Percentiles rank a stretch among this genome's conserved stretches.
phyloP scores from a whole-genome alignment of 495 filamentous ascomycete genomes.

The Evernia prunastri region DNA sequence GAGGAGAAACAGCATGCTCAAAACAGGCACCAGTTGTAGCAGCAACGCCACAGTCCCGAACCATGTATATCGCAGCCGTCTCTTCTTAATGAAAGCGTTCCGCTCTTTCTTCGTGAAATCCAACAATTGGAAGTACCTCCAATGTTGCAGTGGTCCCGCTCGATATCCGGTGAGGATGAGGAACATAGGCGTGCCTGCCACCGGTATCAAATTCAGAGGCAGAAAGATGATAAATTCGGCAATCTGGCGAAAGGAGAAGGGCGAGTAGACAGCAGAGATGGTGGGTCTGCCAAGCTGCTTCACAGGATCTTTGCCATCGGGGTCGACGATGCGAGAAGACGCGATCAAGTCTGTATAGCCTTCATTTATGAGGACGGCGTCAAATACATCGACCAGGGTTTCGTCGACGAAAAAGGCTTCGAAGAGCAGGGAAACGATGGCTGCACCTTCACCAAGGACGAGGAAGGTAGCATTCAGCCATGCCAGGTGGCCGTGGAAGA shows the following conservation, averaged over 20 bases:
- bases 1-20: conserved; percentile 62
- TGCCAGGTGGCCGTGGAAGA: conserved; percentile 54
- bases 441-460: conserved; percentile 59
- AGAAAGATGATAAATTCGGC: conserved; percentile 66
- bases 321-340: conserved; percentile 47
- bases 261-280: conserved; percentile 52
- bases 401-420: conserved; percentile 65
- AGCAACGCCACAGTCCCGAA: conserved; percentile 57
- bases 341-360: conserved; percentile 52
- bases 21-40: conserved; percentile 54
- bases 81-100: conserved; percentile 45
- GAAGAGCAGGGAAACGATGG: conserved; percentile 54
- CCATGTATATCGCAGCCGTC: conserved; percentile 56
- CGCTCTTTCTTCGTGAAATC: conserved; percentile 52
- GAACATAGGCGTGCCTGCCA: conserved; percentile 57
- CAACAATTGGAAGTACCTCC: conserved; percentile 57
- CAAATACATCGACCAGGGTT: conserved; percentile 62
- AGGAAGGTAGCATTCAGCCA: conserved; percentile 60
- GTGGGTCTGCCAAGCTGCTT: conserved; percentile 54
- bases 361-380: conserved; percentile 55
- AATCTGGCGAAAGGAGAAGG: conserved; percentile 70
- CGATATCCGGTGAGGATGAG: conserved; percentile 57
- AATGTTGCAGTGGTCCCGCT: conserved; percentile 60
- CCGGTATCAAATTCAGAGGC: conserved; percentile 60
- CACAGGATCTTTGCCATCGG: conserved; percentile 46